A percentile compares a stretch with the other conserved stretches of the same genome.
Conservation (phyloP, 2,329 filamentous ascomycete species). For the Phyllosticta citriasiana region DNA sequence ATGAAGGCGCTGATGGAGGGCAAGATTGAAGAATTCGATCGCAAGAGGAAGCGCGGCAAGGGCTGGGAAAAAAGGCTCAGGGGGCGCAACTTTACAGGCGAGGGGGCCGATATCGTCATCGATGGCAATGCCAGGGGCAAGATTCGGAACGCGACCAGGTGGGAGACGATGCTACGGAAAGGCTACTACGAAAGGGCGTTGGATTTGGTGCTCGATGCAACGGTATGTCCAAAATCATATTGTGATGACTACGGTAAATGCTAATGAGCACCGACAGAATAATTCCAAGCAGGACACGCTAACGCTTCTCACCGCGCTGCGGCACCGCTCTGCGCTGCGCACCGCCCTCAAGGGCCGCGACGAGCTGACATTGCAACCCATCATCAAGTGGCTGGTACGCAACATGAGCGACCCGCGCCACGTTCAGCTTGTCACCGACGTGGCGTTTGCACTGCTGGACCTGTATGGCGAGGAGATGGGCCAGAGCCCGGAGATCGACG, state of each 20-base stretch:
- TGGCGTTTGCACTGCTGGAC: slow-evolving; percentile 72
- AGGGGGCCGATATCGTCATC: slow-evolving; percentile 81
- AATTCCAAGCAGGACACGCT: slow-evolving; percentile 39
- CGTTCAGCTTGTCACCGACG: slow-evolving; percentile 70
- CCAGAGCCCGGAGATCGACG: slow-evolving; percentile 61
- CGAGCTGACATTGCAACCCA: slow-evolving; percentile 68
- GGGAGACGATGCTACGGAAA: slow-evolving; percentile 74
- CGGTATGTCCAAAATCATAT: slow-evolving; percentile 17
- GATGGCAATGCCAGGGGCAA: slow-evolving; percentile 59
- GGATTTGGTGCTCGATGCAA: slow-evolving; percentile 57
- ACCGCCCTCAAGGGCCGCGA: slow-evolving; percentile 72
- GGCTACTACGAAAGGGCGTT: slow-evolving; percentile 69
- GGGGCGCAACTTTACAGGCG: slow-evolving; percentile 71
- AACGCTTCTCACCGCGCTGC: slow-evolving; percentile 72
- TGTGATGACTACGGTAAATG: background rate
- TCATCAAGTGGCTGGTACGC: slow-evolving; percentile 72
- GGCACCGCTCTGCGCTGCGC: slow-evolving; percentile 76
- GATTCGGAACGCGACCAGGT: slow-evolving; percentile 56
- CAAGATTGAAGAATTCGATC: slow-evolving; percentile 68
- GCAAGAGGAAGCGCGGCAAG: slow-evolving; percentile 49
- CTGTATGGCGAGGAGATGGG: slow-evolving; percentile 75
- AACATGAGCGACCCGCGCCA: slow-evolving; percentile 77
- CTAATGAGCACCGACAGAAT: background rate
- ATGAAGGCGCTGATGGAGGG: slow-evolving; percentile 76
- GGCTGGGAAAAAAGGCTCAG: slow-evolving; percentile 53